Evolutionary conservation across 208 protist genomes (phyloP), one percentile per base, ranked within the genome.

Genomic region (Trypanosoma vivax): DNA sequence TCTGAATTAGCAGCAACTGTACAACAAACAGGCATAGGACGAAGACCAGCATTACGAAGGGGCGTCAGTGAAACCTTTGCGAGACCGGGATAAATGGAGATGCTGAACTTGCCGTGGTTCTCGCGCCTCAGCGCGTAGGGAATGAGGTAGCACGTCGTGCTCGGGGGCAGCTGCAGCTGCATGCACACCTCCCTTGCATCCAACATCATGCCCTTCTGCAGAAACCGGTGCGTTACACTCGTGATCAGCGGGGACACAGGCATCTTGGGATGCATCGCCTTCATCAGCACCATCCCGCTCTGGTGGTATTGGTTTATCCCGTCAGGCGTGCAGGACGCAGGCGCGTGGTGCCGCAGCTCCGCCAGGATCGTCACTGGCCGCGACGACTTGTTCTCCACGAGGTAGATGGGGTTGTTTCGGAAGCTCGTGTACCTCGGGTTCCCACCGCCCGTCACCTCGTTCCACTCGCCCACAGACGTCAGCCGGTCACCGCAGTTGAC

Each of bases 201-300:
- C 16, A 94, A 67, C 76, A 94, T 82, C 47, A 94, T 76, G 29
- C 86, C 80, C 56, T 85, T 90, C 45, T 94, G 79, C 21, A 94
- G 46, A 59, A 90, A 94, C 4, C 52, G 34, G 40, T 85, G 74
- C 25, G 86, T 90, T 62, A 64, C 87, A 61, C 79, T 84, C 41
- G 86, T 90, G 29, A 94, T 71, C 25, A 94, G 76, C 30, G 79
- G 77, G 19, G 75, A 90, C 7, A 70, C 51, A 34, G 75, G 69
- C 10, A 56, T 58, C 2, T 69, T 58, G 4, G 68, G 48, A 16
- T 65, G 67, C 2, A 63, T 60, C 14, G 76, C 47, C 62, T 89
- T 76, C 70, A 94, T 65, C 39, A 90, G 57, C 23, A 55, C 73
- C 28, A 90, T 59, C 21, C 86, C 83, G 24, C 77, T 80, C 66